Evolutionary conservation across 2,329 filamentous ascomycete species (phyloP), one percentile per base, ranked within the genome.

Genomic region (Kalmusia sp.): DNA sequence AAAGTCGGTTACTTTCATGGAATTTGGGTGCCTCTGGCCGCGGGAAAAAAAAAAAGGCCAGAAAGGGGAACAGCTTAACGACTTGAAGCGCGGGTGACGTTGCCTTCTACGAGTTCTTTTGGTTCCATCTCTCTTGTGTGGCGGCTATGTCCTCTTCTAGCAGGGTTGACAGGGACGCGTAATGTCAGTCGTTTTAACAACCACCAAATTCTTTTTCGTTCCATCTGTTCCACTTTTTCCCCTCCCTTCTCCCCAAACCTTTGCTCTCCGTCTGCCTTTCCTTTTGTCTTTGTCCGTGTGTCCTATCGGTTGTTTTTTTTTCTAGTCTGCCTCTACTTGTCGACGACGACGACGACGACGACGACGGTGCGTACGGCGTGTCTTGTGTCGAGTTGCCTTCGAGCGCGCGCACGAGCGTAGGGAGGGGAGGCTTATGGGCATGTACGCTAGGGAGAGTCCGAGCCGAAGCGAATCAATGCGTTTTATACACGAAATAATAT

Each of bases 131-230:
- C 31, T 46, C 30, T 34, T 28, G 37, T 51, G 38, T 35, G 30
- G 40, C 39, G 31, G 33, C 34, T 30, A 17, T 49, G 40, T 50
- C 15, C 34, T 46, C 27, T 24, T 25, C 38, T 28, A n/a, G n/a
- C n/a, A 21, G 30, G 27, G 22, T 31, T 43, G 30, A 27, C 14
- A 22, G 24, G 43, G 22, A 28, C 15, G 34, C 34, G 41, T 44
- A 21, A 47, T 40, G 41, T 54, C 47, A 41, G 41, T 51, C 47
- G 37, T 51, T 51, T 37, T 37, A n/a, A 15, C 19, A 46, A 46
- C 19, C 27, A 44, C 14, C 30, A 34, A 19, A 15, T 44, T 46
- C 35, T 46, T 35, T 37, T 12, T 37, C 33, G 21, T 14, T 40
- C 38, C 44, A 28, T 24, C 25, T 37, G 19, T 27, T 17, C 33